These are phyloP conservation scores for Yamadazyma diddensiae DNA, from an alignment of 1,139 yeast genomes.

Conservation along the genomic window DNA sequence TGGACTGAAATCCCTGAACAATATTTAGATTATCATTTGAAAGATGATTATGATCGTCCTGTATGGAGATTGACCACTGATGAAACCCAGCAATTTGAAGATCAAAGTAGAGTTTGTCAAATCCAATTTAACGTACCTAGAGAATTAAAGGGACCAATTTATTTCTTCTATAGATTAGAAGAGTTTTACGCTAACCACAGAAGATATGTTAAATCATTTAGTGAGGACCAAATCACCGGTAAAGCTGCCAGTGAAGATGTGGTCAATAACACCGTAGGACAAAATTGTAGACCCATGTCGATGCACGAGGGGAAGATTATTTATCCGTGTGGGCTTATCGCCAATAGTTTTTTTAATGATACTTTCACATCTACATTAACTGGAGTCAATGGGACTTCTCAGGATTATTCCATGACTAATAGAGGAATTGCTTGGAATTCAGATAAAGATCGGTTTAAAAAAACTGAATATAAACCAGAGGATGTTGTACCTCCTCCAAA, in stretches of 20 bases:
- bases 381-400: slow-evolving; percentile 35
- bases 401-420: slow-evolving; percentile 49
- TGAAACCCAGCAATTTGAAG: slow-evolving; percentile 47
- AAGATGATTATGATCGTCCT: slow-evolving; percentile 19
- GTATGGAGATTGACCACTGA: slow-evolving; percentile 63
- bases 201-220: slow-evolving; percentile 84
- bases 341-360: slow-evolving; percentile 74
- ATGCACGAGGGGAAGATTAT: slow-evolving; percentile 52
- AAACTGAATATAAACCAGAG: slow-evolving; percentile 52
- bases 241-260: slow-evolving; percentile 51
- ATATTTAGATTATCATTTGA: slow-evolving; percentile 54
- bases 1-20: slow-evolving; percentile 63
- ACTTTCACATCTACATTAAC: slow-evolving; percentile 47
- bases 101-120: slow-evolving; percentile 64
- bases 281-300: slow-evolving; percentile 84
- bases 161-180: slow-evolving; percentile 74
- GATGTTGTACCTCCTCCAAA: slow-evolving; percentile 78
- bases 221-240: slow-evolving; percentile 89
- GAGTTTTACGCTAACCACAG: slow-evolving; percentile 92
- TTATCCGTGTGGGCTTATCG: slow-evolving; percentile 80
- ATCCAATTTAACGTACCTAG: slow-evolving; percentile 79
- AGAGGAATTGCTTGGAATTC: slow-evolving; percentile 67
- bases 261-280: slow-evolving; percentile 70
- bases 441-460: slow-evolving; percentile 56
- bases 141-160: slow-evolving; percentile 72